Conservation (phyloP, 768 basidiomycete species). For the Crucibulum laeve region DNA sequence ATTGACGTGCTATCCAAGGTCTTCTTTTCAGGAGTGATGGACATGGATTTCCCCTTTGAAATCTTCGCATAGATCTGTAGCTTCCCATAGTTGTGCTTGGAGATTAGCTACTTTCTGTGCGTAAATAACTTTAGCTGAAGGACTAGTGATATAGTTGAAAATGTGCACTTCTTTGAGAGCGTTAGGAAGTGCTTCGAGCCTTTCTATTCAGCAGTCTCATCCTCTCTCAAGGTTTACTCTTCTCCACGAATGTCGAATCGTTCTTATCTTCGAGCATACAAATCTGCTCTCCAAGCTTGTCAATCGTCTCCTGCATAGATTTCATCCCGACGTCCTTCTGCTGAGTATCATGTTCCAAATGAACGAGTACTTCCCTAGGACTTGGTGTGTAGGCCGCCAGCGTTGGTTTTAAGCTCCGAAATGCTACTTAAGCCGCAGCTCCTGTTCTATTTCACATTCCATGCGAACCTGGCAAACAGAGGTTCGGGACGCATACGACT, state of each 20-base stretch:
- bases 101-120: conserved; percentile 62
- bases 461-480: conserved; percentile 52
- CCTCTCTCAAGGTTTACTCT: conserved; percentile 60
- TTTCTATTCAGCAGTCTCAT: conserved; percentile 69
- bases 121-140: neutral
- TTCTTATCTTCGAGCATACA: conserved; percentile 86
- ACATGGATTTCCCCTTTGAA: conserved; percentile 60
- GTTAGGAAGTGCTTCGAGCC: conserved; percentile 58
- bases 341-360: conserved; percentile 74
- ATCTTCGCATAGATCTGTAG: conserved; percentile 61
- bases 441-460: conserved; percentile 76
- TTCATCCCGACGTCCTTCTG: conserved; percentile 79
- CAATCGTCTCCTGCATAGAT: conserved; percentile 69
- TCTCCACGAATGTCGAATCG: conserved; percentile 71
- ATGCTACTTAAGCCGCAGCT: conserved; percentile 70
- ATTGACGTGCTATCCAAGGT: conserved; percentile 70
- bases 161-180: conserved; percentile 76
- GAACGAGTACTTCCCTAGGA: conserved; percentile 71
- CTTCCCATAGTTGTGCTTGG: conserved; percentile 65
- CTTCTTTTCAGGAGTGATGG: conserved; percentile 70
- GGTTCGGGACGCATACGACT: conserved; percentile 1
- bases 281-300: conserved; percentile 75
- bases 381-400: conserved; percentile 65
- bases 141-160: neutral
- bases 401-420: conserved; percentile 70